Evolutionary conservation across 2,329 filamentous ascomycete species (phyloP).

Genomic region (Beauveria rudraprayagi): DNA sequence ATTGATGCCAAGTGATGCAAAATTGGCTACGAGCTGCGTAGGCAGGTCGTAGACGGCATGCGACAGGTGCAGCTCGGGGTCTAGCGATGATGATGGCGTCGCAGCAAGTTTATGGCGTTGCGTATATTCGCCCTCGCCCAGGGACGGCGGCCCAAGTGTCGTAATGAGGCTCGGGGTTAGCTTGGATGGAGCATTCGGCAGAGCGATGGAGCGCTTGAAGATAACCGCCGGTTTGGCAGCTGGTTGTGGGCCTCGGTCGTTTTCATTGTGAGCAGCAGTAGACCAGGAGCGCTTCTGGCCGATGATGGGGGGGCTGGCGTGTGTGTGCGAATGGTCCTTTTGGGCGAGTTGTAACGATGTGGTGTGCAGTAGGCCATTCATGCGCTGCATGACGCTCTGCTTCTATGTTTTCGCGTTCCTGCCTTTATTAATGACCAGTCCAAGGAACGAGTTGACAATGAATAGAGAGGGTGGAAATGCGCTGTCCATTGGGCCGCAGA

Average conservation of each 20-base stretch:
- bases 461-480: not conserved
- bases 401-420: not conserved
- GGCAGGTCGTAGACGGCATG: slow-evolving; percentile 59
- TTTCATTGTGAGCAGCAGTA: slow-evolving; percentile 15
- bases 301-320: slow-evolving; percentile 17
- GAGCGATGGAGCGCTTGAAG: slow-evolving; percentile 27
- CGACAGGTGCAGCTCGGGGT: slow-evolving; percentile 52
- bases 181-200: slow-evolving; percentile 23
- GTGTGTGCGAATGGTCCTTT: slow-evolving; percentile 28
- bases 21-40: slow-evolving; percentile 51
- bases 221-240: slow-evolving; percentile 15
- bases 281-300: slow-evolving; percentile 41
- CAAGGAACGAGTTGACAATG: too few relatives aligned
- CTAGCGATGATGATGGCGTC: slow-evolving; percentile 43
- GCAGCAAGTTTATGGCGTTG: slow-evolving; percentile 44
- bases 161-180: slow-evolving; percentile 40
- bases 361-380: slow-evolving; percentile 37
- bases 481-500: not conserved
- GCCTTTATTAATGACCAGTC: too few relatives aligned
- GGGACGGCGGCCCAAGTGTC: slow-evolving; percentile 17
- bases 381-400: slow-evolving; percentile 27
- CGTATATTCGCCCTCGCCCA: slow-evolving; percentile 43
- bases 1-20: slow-evolving; percentile 57
- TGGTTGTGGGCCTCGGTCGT: slow-evolving; percentile 2
- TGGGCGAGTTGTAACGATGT: slow-evolving; percentile 43